Conservation (phyloP, 2,329 filamentous ascomycete species). For the Fusarium sp. region DNA sequence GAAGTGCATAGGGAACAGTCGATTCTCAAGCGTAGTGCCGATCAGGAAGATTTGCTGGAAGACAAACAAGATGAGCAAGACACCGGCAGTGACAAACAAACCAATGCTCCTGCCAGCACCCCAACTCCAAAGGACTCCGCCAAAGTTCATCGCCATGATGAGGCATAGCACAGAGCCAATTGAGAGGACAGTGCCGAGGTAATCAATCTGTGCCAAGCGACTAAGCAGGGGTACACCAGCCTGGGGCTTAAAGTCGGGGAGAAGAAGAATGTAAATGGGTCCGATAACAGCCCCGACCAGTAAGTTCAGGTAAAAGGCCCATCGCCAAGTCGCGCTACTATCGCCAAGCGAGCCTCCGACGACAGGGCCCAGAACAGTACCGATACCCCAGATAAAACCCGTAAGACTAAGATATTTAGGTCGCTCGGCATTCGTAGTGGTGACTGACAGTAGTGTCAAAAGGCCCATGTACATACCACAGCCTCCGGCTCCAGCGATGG, state of each 20-base stretch:
- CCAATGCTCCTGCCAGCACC: constrained; percentile 57
- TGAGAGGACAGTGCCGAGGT: constrained; percentile 57
- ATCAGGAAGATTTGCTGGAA: constrained; percentile 56
- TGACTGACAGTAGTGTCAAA: constrained; percentile 27
- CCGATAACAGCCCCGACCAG: constrained; percentile 19
- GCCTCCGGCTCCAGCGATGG: constrained; percentile 57
- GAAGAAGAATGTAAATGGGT: constrained; percentile 19
- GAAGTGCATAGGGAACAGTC: constrained; percentile 63
- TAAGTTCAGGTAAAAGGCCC: constrained; percentile 38
- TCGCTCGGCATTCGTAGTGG: constrained; percentile 26
- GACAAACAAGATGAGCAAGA: constrained; percentile 55
- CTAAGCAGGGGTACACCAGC: neutral
- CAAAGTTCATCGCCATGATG: constrained; percentile 63
- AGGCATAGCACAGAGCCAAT: constrained; percentile 55
- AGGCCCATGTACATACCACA: constrained; percentile 48
- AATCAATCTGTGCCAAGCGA: constrained; percentile 50
- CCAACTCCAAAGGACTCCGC: constrained; percentile 62
- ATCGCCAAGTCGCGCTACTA: constrained; percentile 44
- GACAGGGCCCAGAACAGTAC: constrained; percentile 56
- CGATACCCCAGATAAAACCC: constrained; percentile 54
- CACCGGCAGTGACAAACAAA: constrained; percentile 57
- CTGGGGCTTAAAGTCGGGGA: constrained; percentile 21
- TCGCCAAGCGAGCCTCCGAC: constrained; percentile 23
- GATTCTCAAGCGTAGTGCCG: constrained; percentile 29
- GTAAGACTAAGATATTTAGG: constrained; percentile 37